Percentiles rank a stretch among this genome's conserved stretches.
phyloP scores from a whole-genome alignment of 2,329 filamentous ascomycete species.

The Aureobasidium uvarum region DNA sequence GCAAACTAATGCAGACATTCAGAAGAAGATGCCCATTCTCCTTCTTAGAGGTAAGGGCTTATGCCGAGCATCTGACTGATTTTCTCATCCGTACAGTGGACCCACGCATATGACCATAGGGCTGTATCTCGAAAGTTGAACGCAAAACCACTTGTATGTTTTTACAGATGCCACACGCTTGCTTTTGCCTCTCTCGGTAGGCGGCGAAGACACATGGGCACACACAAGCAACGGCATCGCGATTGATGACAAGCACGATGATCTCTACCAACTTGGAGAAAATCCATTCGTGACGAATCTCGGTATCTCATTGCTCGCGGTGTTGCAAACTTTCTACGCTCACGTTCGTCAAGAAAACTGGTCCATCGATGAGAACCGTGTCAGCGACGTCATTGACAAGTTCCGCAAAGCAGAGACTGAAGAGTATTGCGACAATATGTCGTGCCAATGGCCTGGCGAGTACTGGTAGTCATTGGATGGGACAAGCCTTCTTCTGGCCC shows the following conservation, averaged over 20 bases:
- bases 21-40: neutral
- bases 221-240: neutral
- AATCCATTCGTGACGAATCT: neutral
- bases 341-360: neutral
- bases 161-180: neutral
- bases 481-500: too few species aligned
- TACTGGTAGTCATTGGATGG: neutral
- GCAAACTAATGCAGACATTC: neutral
- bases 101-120: neutral
- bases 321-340: neutral
- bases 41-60: neutral
- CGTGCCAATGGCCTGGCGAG: neutral
- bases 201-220: neutral
- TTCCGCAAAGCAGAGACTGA: neutral
- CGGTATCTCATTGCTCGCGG: neutral
- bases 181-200: neutral
- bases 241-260: neutral
- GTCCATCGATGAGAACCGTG: neutral
- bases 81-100: neutral
- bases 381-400: neutral
- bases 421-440: neutral
- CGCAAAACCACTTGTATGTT: neutral
- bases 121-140: neutral
- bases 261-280: neutral
- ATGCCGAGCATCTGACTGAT: neutral